Evolutionary conservation across 2,329 filamentous ascomycete genomes (phyloP), one percentile per base, ranked within the genome.

Genomic region (Sporothrix pallida): DNA sequence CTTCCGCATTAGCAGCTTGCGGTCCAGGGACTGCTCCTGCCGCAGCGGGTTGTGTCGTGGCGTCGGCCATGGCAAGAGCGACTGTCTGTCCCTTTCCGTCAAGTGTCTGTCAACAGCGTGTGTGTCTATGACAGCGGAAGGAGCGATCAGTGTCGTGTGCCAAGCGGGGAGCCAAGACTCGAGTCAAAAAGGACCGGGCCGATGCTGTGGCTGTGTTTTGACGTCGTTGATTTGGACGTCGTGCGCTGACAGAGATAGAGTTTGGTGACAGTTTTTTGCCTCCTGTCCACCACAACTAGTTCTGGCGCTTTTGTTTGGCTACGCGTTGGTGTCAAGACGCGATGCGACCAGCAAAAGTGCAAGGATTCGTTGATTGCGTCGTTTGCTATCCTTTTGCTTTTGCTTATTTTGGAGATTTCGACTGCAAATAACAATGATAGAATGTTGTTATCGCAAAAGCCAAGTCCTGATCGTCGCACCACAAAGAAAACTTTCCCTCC

Each of bases 101-200:
- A 52, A 26, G 54, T 20, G 20, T 13, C 5, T 56, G 7, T 56
- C 6, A n/a, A 17, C 13, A 17, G 20, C 23, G 23, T 26, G 23
- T 26, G 23, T 26, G 31, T 37, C 31, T 37, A 37, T 26, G 42
- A 15, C 42, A 26, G 37, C 4, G 42, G 62, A 67, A 67, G 42
- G 42, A 26, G 42, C 42, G 62, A 67, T 44, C 62, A 67, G 31
- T 6, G 10, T 56, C 8, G 58, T 15, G n/a, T 46, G 42, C 62
- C 42, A 67, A 46, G 58, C 62, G 62, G 62, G 42, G 26, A 67
- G 62, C 62, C 42, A 67, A 67, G 42, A 67, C 62, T 48, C 20
- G 62, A 48, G 17, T 65, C 62, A 48, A 48, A 65, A 65, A 48
- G 62, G 62, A 48, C 42, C 62, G 62, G 62, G 62, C 62, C 62